Evolutionary conservation across 768 basidiomycete genomes (phyloP).

Genomic region (Calocybe indica): DNA sequence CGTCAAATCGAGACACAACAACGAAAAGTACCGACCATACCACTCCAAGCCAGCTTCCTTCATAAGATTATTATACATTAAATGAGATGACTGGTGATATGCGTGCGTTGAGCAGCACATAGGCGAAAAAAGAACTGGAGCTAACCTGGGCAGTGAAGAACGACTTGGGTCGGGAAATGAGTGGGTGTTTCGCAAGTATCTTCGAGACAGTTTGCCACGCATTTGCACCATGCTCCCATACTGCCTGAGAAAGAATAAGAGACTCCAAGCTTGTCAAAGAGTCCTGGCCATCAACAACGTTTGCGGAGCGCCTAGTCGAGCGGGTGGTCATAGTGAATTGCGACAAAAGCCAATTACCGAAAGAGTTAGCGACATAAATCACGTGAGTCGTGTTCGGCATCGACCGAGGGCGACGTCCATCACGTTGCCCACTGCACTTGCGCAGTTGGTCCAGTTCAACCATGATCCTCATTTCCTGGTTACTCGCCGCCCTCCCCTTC

Average conservation of each 20-base stretch:
- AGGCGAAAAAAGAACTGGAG: background rate
- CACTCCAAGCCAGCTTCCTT: constrained; percentile 57
- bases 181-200: constrained; percentile 64
- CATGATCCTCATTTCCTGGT: constrained; percentile 39
- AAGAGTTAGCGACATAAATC: background rate
- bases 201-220: constrained; percentile 66
- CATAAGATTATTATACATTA: constrained; percentile 65
- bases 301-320: constrained; percentile 14
- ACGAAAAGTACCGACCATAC: constrained; percentile 31
- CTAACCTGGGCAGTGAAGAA: constrained; percentile 69
- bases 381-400: constrained; percentile 1
- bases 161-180: constrained; percentile 53
- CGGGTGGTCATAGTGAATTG: constrained; percentile 23
- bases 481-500: constrained; percentile 42
- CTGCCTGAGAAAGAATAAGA: constrained; percentile 81
- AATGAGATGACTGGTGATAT: constrained; percentile 52
- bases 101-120: too few relatives aligned
- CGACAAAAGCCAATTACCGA: background rate
- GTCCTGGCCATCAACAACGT: constrained; percentile 3
- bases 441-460: constrained; percentile 5
- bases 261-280: constrained; percentile 45
- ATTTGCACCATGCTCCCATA: constrained; percentile 72
- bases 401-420: constrained; percentile 11
- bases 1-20: background rate
- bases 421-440: constrained; percentile 10